A percentile compares a stretch with the other conserved stretches of the same genome.
phyloP scores from a whole-genome alignment of 805 yeast genomes.

The Wickerhamiella qilinensis region DNA sequence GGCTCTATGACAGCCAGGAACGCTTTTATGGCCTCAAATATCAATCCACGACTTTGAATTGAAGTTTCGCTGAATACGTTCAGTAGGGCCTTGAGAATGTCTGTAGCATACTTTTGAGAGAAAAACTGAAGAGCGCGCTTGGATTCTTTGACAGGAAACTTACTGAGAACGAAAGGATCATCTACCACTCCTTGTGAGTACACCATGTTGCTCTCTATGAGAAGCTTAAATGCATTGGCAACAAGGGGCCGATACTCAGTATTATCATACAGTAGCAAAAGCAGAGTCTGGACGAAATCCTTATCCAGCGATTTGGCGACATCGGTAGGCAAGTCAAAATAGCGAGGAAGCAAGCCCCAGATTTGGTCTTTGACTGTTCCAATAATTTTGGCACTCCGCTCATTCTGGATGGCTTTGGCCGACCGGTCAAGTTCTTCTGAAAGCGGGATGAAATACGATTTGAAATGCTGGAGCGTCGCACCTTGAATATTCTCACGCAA shows the following conservation, averaged over 20 bases:
- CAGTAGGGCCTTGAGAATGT: slow-evolving; percentile 71
- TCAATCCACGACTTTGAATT: slow-evolving; percentile 57
- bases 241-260: slow-evolving; percentile 65
- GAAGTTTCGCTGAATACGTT: slow-evolving; percentile 84
- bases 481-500: slow-evolving; percentile 71
- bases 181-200: slow-evolving; percentile 42
- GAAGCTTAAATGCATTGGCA: slow-evolving; percentile 61
- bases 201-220: slow-evolving; percentile 61
- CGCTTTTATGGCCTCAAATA: slow-evolving; percentile 73
- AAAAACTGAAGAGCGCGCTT: slow-evolving; percentile 43
- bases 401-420: slow-evolving; percentile 17
- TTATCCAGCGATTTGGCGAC: slow-evolving; percentile 47
- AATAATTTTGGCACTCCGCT: slow-evolving; percentile 61
- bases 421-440: slow-evolving; percentile 19
- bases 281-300: slow-evolving; percentile 58
- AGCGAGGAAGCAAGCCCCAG: slow-evolving; percentile 82
- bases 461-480: slow-evolving; percentile 51
- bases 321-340: slow-evolving; percentile 76
- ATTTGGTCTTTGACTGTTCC: slow-evolving; percentile 79
- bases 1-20: slow-evolving; percentile 55
- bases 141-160: slow-evolving; percentile 43
- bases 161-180: slow-evolving; percentile 44
- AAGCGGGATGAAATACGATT: slow-evolving; percentile 49
- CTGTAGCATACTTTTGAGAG: slow-evolving; percentile 38
- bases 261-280: slow-evolving; percentile 58